phyloP scores from a whole-genome alignment of 805 yeast species.

The Ogataea thermomethanolica region DNA sequence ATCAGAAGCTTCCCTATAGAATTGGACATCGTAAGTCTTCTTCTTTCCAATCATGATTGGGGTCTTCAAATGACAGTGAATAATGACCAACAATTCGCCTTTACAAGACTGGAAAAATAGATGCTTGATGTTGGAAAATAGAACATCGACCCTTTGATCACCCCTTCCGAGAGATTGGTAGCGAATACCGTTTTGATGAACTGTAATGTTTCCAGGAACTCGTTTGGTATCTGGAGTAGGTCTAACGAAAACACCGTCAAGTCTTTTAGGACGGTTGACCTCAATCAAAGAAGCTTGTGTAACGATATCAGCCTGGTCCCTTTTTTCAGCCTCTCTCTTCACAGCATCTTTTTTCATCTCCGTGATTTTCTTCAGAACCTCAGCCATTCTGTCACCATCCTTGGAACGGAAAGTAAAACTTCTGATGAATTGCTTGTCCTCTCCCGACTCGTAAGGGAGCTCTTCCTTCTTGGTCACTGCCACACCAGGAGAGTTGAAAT shows the following conservation, averaged over 20 bases:
- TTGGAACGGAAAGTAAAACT: slow-evolving; percentile 84
- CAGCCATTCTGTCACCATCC: slow-evolving; percentile 87
- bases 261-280: slow-evolving; percentile 77
- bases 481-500: slow-evolving; percentile 86
- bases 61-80: slow-evolving; percentile 87
- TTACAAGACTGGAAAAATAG: slow-evolving; percentile 94
- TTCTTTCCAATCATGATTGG: slow-evolving; percentile 95
- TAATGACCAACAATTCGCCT: slow-evolving; percentile 87
- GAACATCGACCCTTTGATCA: slow-evolving; percentile 83
- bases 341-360: slow-evolving; percentile 90
- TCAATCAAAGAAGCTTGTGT: slow-evolving; percentile 86
- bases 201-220: slow-evolving; percentile 82
- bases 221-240: slow-evolving; percentile 98
- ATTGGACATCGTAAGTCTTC: slow-evolving; percentile 92
- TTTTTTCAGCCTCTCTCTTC: slow-evolving; percentile 85
- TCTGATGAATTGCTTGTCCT: slow-evolving; percentile 82
- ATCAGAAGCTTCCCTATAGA: slow-evolving; percentile 95
- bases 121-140: slow-evolving; percentile 89
- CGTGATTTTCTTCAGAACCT: slow-evolving; percentile 82
- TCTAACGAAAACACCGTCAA: slow-evolving; percentile 86
- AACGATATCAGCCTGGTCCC: slow-evolving; percentile 90
- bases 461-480: slow-evolving; percentile 67
- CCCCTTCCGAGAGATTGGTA: slow-evolving; percentile 82
- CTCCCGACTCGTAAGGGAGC: slow-evolving; percentile 85
- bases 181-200: slow-evolving; percentile 94